Percentiles rank a stretch among this genome's conserved stretches.
Conservation (phyloP, 176 grass and related monocot species). For the Triticum urartu region DNA sequence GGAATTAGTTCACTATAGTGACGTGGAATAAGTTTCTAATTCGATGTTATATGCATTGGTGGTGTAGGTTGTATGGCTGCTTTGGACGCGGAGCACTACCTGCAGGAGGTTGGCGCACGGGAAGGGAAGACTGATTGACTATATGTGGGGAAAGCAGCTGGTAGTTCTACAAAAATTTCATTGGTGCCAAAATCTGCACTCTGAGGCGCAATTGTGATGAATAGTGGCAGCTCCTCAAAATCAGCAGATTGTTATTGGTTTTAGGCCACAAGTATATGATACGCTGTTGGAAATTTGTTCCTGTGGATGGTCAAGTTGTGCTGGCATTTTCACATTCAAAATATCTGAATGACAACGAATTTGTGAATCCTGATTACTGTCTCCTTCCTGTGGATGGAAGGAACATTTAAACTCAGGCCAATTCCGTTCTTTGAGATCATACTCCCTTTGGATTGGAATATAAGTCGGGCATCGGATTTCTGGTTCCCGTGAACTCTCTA, state of each 20-base stretch:
- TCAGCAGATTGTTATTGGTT: background rate
- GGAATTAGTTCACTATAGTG: background rate
- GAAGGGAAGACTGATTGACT: constrained; percentile 73
- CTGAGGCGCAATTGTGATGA: background rate
- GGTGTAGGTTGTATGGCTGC: constrained; percentile 91
- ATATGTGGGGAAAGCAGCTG: constrained; percentile 11
- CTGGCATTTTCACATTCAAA: background rate
- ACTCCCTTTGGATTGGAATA: too few species aligned
- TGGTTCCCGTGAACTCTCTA: too few species aligned
- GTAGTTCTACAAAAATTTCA: background rate
- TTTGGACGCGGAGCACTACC: constrained; percentile 93
- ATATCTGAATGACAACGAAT: background rate
- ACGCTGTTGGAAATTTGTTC: constrained; percentile 27
- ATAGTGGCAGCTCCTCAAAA: background rate
- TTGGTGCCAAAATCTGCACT: constrained; percentile 30
- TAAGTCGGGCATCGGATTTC: too few species aligned
- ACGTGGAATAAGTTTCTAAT: background rate
- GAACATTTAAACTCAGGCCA: background rate
- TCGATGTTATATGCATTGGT: background rate
- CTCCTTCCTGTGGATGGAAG: background rate
- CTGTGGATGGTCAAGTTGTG: background rate
- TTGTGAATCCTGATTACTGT: background rate
- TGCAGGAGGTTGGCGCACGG: constrained; percentile 77
- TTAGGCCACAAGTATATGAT: constrained; percentile 15
- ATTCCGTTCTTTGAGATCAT: background rate